Conservation (phyloP, 495 filamentous ascomycete genomes). For the Penicillium argentinense region DNA sequence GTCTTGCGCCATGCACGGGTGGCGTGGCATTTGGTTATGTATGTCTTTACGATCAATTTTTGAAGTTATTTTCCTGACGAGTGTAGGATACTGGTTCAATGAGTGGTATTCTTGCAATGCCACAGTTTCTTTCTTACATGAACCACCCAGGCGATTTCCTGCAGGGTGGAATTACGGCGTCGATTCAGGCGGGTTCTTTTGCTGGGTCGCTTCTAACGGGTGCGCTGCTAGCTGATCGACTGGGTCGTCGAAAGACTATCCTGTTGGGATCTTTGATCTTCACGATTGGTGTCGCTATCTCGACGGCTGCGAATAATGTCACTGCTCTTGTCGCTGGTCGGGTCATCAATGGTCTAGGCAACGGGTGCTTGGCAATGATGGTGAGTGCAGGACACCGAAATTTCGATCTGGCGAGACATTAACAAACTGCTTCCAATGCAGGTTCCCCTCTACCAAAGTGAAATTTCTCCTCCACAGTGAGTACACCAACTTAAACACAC, state of each 20-base stretch:
- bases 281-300: constrained; percentile 21
- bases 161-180: constrained; percentile 25
- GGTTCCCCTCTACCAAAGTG: constrained; percentile 27
- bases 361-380: constrained; percentile 29
- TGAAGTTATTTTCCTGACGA: no score
- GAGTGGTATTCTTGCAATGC: constrained; percentile 22
- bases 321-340: constrained; percentile 18
- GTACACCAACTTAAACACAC: background rate
- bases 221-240: constrained; percentile 16
- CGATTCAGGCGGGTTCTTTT: constrained; percentile 20
- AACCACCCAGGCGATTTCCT: constrained; percentile 21
- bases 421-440: no score
- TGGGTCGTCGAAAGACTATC: constrained; percentile 22
- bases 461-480: constrained; percentile 24
- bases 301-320: constrained; percentile 18
- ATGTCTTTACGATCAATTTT: background rate
- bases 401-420: no score
- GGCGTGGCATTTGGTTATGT: constrained; percentile 35
- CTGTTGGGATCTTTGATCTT: constrained; percentile 19
- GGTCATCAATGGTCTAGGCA: constrained; percentile 24
- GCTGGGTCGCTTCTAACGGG: constrained; percentile 23
- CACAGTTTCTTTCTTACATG: constrained; percentile 25
- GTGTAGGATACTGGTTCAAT: constrained; percentile 22
- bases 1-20: constrained; percentile 31
- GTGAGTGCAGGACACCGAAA: no score